Evolutionary conservation across 108 stramenopile species (phyloP).

Genomic region (Bacterosira constricta): DNA sequence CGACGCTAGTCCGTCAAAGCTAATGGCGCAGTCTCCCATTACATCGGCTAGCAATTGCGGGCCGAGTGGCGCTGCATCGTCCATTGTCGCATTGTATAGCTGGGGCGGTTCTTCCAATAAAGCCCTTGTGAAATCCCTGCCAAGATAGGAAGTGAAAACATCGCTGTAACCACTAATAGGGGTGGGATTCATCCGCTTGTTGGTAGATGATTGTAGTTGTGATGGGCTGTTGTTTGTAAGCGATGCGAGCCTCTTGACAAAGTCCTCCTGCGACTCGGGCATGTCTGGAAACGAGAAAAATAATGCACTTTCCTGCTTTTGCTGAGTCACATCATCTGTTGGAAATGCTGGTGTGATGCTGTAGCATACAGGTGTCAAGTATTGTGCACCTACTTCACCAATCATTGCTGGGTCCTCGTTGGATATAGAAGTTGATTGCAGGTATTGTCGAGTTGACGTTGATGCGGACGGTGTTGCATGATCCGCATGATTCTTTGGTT

Average conservation of each 20-base stretch:
- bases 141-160: slow-evolving; percentile 66
- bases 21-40: slow-evolving; percentile 77
- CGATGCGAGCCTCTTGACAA: slow-evolving; percentile 43
- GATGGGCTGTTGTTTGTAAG: neutral
- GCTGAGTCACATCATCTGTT: slow-evolving; percentile 13
- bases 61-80: slow-evolving; percentile 31
- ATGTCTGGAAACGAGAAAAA: slow-evolving; percentile 52
- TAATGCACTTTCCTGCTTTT: slow-evolving; percentile 38
- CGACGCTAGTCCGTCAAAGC: slow-evolving; percentile 35
- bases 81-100: neutral
- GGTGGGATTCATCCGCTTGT: neutral
- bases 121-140: slow-evolving; percentile 68
- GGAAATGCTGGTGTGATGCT: slow-evolving; percentile 56
- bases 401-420: no score
- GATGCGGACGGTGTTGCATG: neutral
- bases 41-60: slow-evolving; percentile 73
- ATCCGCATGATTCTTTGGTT: neutral
- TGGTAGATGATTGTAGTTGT: neutral
- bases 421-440: neutral
- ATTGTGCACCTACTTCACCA: slow-evolving; percentile 54
- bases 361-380: slow-evolving; percentile 72
- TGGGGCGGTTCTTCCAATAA: slow-evolving; percentile 57
- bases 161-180: slow-evolving; percentile 10
- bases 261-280: slow-evolving; percentile 67
- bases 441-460: neutral